Evolutionary conservation across 108 stramenopile species (phyloP), one percentile per base, ranked within the genome.

Genomic region (Conticribra weissflogii): DNA sequence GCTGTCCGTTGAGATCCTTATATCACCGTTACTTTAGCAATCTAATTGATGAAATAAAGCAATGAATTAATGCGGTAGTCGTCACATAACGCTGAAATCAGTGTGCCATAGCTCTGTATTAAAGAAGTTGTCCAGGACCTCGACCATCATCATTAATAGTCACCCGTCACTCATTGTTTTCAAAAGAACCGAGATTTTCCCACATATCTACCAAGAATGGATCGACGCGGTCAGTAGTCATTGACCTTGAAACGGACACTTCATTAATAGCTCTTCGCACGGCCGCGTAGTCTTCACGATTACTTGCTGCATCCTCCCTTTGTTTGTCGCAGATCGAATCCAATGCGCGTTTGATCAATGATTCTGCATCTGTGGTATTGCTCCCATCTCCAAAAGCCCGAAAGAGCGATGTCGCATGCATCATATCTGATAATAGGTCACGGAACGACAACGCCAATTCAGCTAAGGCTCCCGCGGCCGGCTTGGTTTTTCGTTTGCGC

Each of bases 401-500:
- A 31, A 54, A 72, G 47, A 57, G 66, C 45, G 34, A 21, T 60
- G 86, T 54, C 22, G 19, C 56, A 30, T 71, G 24, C 33, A 78
- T 28, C 78, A 88, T 64, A 41, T 83, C 76, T 22, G 71, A 36
- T 19, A 91, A n/a, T n/a, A 91, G 66, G 28, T 44, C 66, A 29
- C 55, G 50, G 19, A 86, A 69, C 16, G 47, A 63, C 32, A 59
- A 47, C 1, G 84, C 85, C 49, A 88, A 23, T 9, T 72, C 48
- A 1, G 85, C 81, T 57, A 93, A 58, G 19, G 85, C 85, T 22
- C 60, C 73, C 21, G 89, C 83, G 29, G 73, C 67, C 44, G 50
- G 74, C 59, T 88, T 90, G 2, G 88, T 88, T 16, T 62, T 58
- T 9, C 73, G 74, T 62, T 91, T 93, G 27, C 89, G 78, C 54